Evolutionary conservation across 2,329 filamentous ascomycete genomes (phyloP).

Genomic region (Aspergillus carbonarius): DNA sequence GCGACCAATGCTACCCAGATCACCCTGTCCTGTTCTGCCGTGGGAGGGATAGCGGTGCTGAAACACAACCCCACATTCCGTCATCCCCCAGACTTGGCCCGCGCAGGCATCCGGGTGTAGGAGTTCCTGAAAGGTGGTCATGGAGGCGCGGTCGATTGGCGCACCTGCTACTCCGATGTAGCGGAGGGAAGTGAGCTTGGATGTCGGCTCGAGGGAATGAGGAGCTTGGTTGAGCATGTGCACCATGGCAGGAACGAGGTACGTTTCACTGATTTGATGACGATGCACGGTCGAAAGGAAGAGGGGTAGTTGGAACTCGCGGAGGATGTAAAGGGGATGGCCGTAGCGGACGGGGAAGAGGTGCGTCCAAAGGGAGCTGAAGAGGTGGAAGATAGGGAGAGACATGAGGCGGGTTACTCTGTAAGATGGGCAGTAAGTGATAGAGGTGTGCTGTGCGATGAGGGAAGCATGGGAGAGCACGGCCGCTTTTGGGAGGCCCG

Average conservation of each 20-base stretch:
- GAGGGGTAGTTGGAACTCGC: conserved; percentile 36
- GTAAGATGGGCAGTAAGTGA: conserved; percentile 32
- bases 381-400: conserved; percentile 52
- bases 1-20: conserved; percentile 44
- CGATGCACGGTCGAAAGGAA: conserved; percentile 34
- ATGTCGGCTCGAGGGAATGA: background rate
- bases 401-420: conserved; percentile 41
- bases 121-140: conserved; percentile 35
- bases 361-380: conserved; percentile 41
- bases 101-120: conserved; percentile 39
- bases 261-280: conserved; percentile 43
- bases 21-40: conserved; percentile 25
- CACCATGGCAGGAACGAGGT: conserved; percentile 43
- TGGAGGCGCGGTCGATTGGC: conserved; percentile 37
- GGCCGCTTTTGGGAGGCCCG: conserved; percentile 58
- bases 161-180: conserved; percentile 47
- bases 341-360: conserved; percentile 43
- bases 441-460: conserved; percentile 47
- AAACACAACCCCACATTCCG: conserved; percentile 46
- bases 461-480: conserved; percentile 56
- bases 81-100: conserved; percentile 52
- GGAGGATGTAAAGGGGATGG: conserved; percentile 43
- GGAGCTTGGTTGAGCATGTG: conserved; percentile 25
- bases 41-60: conserved; percentile 22
- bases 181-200: conserved; percentile 37